phyloP scores from a whole-genome alignment of 2,329 filamentous ascomycete species.

The Verticillium alfalfae region DNA sequence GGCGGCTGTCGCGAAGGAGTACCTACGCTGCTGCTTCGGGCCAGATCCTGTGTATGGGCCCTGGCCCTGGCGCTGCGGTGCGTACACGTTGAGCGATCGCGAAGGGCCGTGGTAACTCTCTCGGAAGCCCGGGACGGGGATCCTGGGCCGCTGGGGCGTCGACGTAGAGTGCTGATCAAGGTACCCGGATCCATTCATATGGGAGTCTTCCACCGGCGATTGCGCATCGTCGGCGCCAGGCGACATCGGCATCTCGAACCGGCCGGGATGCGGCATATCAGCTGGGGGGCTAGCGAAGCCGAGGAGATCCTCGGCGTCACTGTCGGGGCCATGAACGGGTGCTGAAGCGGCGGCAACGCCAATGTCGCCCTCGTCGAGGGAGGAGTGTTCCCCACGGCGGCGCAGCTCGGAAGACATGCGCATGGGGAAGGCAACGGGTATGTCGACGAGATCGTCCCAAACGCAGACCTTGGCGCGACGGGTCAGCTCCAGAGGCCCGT shows the following conservation, averaged over 20 bases:
- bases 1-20: conserved; percentile 46
- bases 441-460: conserved; percentile 96
- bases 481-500: conserved; percentile 90
- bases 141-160: conserved; percentile 4
- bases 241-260: conserved; percentile 61
- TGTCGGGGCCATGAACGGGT: conserved; percentile 24
- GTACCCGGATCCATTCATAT: conserved; percentile 7
- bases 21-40: conserved; percentile 41
- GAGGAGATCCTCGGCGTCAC: conserved; percentile 57
- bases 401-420: conserved; percentile 82
- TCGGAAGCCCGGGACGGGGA: conserved; percentile 6
- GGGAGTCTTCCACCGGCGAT: conserved; percentile 28
- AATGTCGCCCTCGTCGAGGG: conserved; percentile 72
- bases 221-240: conserved; percentile 31
- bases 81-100: conserved; percentile 3
- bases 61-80: conserved; percentile 21
- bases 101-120: conserved; percentile 30
- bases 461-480: conserved; percentile 87
- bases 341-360: conserved; percentile 37
- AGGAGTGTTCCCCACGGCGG: conserved; percentile 29
- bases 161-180: conserved; percentile 2
- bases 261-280: conserved; percentile 68
- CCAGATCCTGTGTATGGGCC: conserved; percentile 17
- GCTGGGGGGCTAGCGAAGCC: conserved; percentile 55
- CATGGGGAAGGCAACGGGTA: conserved; percentile 90